Percentiles rank a stretch among this genome's conserved stretches.
Conservation (phyloP, 2,329 filamentous ascomycete species). For the Cladosporium cucumerinum region DNA sequence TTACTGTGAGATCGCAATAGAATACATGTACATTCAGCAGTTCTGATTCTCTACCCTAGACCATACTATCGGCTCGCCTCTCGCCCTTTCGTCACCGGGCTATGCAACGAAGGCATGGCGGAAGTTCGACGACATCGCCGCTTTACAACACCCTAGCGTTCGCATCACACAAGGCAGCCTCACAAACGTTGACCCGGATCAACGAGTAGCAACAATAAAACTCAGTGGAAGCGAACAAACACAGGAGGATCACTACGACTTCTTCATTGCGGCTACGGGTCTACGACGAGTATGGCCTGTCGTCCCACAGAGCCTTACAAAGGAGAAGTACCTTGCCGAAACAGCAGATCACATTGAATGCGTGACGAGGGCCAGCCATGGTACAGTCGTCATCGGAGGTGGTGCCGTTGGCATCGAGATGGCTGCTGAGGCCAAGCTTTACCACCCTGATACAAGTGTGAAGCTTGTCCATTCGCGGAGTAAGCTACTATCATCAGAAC, state of each 20-base stretch:
- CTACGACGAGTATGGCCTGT: conserved; percentile 68
- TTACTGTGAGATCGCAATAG: conserved; percentile 56
- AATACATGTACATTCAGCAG: background rate
- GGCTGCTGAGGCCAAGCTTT: conserved; percentile 70
- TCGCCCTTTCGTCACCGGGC: conserved; percentile 62
- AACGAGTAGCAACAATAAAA: conserved; percentile 55
- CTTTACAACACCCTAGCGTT: conserved; percentile 61
- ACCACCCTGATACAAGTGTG: conserved; percentile 63
- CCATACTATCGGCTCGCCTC: conserved; percentile 72
- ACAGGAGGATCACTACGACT: conserved; percentile 58
- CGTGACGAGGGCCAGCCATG: conserved; percentile 51
- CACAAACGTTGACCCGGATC: conserved; percentile 57
- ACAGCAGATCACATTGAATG: conserved; percentile 56
- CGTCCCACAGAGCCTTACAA: conserved; percentile 63
- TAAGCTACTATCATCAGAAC: conserved; percentile 69
- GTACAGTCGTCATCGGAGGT: conserved; percentile 71
- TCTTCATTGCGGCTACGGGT: conserved; percentile 69
- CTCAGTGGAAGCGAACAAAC: conserved; percentile 33
- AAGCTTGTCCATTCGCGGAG: conserved; percentile 70
- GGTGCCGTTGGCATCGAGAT: conserved; percentile 78
- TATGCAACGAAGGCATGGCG: conserved; percentile 69
- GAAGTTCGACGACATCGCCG: conserved; percentile 63
- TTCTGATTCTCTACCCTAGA: conserved; percentile 47
- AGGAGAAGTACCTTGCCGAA: conserved; percentile 63
- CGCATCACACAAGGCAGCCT: conserved; percentile 65